Percentiles rank a stretch among this genome's conserved stretches.
phyloP scores from a whole-genome alignment of 179 eudicot species.

The Silene coronaria region DNA sequence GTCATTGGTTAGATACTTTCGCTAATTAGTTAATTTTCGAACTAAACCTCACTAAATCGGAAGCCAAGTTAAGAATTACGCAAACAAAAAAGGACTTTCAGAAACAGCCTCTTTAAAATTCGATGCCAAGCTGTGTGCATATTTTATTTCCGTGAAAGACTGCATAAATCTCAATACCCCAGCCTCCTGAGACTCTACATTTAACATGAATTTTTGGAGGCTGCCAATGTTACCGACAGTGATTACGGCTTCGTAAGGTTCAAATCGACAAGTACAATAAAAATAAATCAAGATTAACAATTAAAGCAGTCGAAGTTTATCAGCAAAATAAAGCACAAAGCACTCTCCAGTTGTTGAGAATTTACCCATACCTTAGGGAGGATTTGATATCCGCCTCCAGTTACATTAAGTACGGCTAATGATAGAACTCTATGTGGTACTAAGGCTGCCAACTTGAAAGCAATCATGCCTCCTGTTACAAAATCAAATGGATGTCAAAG shows the following conservation, averaged over 20 bases:
- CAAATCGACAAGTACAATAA: too few relatives aligned
- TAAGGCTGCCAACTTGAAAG: slow-evolving; percentile 80
- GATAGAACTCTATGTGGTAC: slow-evolving; percentile 79
- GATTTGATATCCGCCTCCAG: slow-evolving; percentile 96
- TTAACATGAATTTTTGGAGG: background rate
- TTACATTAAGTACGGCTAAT: slow-evolving; percentile 82
- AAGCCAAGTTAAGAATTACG: background rate
- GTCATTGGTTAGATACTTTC: background rate
- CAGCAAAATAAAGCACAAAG: background rate
- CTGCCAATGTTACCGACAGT: too few relatives aligned
- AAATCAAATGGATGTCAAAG: slow-evolving; percentile 15
- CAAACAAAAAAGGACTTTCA: background rate
- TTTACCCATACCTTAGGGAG: slow-evolving; percentile 65
- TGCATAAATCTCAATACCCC: background rate
- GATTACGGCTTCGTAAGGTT: too few relatives aligned
- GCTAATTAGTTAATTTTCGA: background rate
- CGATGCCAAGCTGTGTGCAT: background rate
- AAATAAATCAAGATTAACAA: background rate
- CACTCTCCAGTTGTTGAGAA: background rate
- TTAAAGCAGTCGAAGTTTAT: background rate
- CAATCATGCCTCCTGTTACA: slow-evolving; percentile 88
- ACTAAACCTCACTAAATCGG: background rate
- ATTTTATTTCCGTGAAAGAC: background rate
- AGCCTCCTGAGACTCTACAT: background rate
- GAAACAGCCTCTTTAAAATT: background rate